Conservation (phyloP, 495 filamentous ascomycete species). For the Penicillium macrosclerotiorum region DNA sequence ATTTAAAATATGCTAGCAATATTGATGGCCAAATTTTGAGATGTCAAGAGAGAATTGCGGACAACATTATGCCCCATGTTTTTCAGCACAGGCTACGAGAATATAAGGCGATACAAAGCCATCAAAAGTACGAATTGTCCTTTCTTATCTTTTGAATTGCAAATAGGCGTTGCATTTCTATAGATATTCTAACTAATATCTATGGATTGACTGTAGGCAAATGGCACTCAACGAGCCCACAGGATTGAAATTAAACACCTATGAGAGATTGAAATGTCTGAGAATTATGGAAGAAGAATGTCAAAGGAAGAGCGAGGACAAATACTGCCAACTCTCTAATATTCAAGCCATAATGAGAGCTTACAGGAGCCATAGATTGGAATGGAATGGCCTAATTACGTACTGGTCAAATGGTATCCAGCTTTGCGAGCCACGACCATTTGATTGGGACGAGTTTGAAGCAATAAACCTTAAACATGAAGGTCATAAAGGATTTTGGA, state of each 20-base stretch:
- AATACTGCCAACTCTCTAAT: background rate
- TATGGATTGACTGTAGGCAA: too few relatives aligned
- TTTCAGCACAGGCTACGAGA: slow-evolving; percentile 3
- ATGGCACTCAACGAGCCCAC: background rate
- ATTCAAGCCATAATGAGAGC: background rate
- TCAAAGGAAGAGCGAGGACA: background rate
- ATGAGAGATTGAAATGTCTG: background rate
- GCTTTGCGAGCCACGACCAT: slow-evolving; percentile 3
- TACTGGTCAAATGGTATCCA: slow-evolving; percentile 6
- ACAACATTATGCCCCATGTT: slow-evolving; percentile 13
- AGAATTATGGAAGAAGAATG: background rate
- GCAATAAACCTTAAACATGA: background rate
- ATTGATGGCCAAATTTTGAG: slow-evolving; percentile 12
- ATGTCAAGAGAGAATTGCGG: slow-evolving; percentile 6
- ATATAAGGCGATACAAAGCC: background rate
- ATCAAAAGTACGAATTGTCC: background rate
- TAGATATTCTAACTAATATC: too few relatives aligned
- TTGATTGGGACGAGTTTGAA: slow-evolving; percentile 4
- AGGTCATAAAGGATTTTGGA: background rate
- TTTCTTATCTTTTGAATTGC: background rate
- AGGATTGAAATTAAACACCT: background rate
- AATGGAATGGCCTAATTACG: slow-evolving; percentile 3
- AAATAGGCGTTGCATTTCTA: background rate
- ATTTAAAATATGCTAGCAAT: background rate
- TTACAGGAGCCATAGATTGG: background rate